Base-by-base conservation (phyloP, 78 protist species). In the Dictyostelium capitatum region DNA sequence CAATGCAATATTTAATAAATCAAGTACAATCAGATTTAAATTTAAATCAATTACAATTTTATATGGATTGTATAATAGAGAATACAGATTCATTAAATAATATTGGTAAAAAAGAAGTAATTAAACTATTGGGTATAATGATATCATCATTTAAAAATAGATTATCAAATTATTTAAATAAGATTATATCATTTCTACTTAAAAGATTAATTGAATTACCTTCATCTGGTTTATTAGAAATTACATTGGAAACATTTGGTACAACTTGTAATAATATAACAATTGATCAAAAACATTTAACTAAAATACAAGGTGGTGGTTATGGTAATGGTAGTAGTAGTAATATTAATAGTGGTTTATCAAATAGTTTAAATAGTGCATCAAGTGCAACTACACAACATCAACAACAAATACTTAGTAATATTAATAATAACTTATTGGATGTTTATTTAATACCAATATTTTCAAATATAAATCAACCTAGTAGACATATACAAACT, bases 401-500 rank as follows among this genome's bases (percentile, higher is more conserved):
- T 25, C 70, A 62, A 25, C 70, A 62, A 62, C 70, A 62, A 23
- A 30, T 25, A 62, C 32, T 62, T 9, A 25, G 43, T 25, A 51
- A 51, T 51, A 32, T 67, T 12, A 30, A 41, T 3, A 67, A 19
- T 0, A n/a, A 14, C 19, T 11, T 37, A 46, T 43, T 73, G 6
- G 79, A 73, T 73, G 46, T 73, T 9, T 73, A 73, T 47, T 73
- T 73, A 10, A 73, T 43, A 43, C 79, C 79, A 46, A 46, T 37
- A 30, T 6, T 46, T 19, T 6, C 20, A 11, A 46, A 43, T 9
- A 30, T 73, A 7, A 73, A 73, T n/a, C 56, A 19, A 73, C 79
- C 79, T n/a, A 73, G 79, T 47, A 73, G 79, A 73, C 79, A 73
- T 73, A 46, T 47, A 43, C 79, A 73, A n/a, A 43, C n/a, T 6